These are phyloP conservation scores for Solanum virginianum DNA, from an alignment of 257 asterid species.

Conservation along the genomic window DNA sequence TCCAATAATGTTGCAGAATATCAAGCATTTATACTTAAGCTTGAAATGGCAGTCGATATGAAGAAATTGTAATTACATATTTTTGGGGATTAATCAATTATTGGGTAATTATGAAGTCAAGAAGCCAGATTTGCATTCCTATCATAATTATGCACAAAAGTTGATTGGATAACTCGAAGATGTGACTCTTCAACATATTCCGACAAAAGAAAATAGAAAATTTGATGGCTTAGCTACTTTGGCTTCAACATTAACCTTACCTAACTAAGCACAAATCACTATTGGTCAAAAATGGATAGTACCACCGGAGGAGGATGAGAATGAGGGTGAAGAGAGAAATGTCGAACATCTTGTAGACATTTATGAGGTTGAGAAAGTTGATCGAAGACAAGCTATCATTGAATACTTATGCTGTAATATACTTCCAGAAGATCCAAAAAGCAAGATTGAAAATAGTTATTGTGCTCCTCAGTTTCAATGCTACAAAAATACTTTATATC, in stretches of 20 bases:
- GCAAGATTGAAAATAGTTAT: too few species aligned
- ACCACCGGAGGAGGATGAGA: not conserved
- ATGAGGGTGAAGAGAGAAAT: not conserved
- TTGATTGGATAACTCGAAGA: too few species aligned
- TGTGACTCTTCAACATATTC: not conserved
- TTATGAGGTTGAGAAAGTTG: not conserved
- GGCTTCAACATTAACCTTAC: too few species aligned
- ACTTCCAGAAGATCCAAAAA: not conserved
- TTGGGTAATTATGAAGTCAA: too few species aligned
- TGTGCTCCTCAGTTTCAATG: not conserved
- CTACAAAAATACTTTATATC: not conserved
- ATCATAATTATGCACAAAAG: too few species aligned
- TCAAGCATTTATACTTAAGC: not conserved
- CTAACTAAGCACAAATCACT: not conserved
- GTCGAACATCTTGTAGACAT: not conserved
- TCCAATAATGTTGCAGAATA: not conserved
- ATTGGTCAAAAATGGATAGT: too few species aligned
- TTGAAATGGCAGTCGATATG: too few species aligned
- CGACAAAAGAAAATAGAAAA: not conserved
- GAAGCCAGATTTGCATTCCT: too few species aligned
- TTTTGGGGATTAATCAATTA: too few species aligned
- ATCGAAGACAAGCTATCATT: not conserved
- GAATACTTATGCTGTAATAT: not conserved
- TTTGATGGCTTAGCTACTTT: not conserved
- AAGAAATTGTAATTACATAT: too few species aligned